These are phyloP conservation scores for Mortierella sp. DNA, from an alignment of 371 early-diverging fungal species.

Conservation along the genomic window DNA sequence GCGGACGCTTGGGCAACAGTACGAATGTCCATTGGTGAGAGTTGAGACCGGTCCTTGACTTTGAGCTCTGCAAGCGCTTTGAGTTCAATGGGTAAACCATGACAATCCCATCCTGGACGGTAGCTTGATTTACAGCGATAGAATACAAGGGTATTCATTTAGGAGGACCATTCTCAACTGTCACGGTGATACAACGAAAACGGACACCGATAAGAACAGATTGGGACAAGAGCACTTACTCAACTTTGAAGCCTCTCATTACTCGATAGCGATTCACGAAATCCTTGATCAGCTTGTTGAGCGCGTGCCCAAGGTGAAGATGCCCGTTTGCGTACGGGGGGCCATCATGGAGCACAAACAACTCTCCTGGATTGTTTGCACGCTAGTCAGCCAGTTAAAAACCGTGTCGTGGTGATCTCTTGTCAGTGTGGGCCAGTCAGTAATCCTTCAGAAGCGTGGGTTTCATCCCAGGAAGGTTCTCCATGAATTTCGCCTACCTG, in stretches of 20 bases:
- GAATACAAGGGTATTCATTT: background rate
- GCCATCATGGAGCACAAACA: conserved; percentile 94
- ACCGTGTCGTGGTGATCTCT: too few relatives aligned
- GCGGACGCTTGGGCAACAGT: conserved; percentile 77
- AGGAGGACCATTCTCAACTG: background rate
- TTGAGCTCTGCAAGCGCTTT: conserved; percentile 82
- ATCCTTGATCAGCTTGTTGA: conserved; percentile 96
- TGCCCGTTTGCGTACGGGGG: conserved; percentile 98
- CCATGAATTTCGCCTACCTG: conserved; percentile 60
- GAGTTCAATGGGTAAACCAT: conserved; percentile 96
- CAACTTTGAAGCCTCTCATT: conserved; percentile 86
- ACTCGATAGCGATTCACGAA: conserved; percentile 88
- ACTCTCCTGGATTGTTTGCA: conserved; percentile 69
- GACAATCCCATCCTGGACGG: conserved; percentile 97
- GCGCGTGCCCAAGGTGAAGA: conserved; percentile 93
- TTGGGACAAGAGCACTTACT: conserved; percentile 67
- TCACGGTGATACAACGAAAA: background rate
- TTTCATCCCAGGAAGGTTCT: background rate
- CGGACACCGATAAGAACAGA: too few relatives aligned
- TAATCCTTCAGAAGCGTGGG: too few relatives aligned
- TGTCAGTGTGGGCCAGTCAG: too few relatives aligned
- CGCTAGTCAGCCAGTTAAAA: conserved; percentile 23
- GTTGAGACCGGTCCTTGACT: conserved; percentile 51
- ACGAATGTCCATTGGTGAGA: conserved; percentile 76
- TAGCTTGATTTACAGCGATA: conserved; percentile 60